Evolutionary conservation across 1,284 basidiomycete genomes (phyloP), one percentile per base, ranked within the genome.

Genomic region (Inonotus hispidus): DNA sequence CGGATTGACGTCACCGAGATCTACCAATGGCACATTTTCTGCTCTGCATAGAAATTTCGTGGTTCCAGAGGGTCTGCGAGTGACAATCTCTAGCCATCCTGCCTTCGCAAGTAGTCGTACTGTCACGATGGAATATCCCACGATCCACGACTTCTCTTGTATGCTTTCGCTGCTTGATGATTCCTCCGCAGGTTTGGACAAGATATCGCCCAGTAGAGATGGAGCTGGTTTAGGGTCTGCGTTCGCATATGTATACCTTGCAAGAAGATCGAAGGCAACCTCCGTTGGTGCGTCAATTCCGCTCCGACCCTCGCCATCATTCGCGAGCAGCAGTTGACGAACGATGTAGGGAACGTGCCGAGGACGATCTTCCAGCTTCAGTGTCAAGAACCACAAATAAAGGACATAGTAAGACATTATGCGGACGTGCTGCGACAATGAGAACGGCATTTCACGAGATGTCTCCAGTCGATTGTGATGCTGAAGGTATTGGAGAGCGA

Each of bases 201-300:
- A 61, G 21, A 89, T 82, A 49, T 94, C 88, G 67, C 82, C 85
- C 62, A 98, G 80, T 64, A 90, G 82, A 1, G 93, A 95, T 45
- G 81, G 82, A 1, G 92, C 85, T 0, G 95, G 94, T 55, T 92
- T 86, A 0, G 96, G 93, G 69, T 98, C 94, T 13, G 94, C 94
- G 67, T 92, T 95, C 23, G 90, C 93, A 70, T 96, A 98, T 0
- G 96, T 91, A 71, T 97, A 98, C 16, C 97, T 83, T 19, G 94
- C 92, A 6, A 99, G 81, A 92, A 96, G 99, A 73, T 99, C 97
- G 70, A 99, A 96, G 71, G 94, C 97, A 23, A 98, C 95, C 72
- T 98, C 93, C 0, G 94, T 94, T 52, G 92, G 88, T 66, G 93
- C 93, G 70, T 98, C 95, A 1, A 97, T 78, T 45, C 84, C 78